Conservation (phyloP, 306 rosid species). For the Malus orientalis region DNA sequence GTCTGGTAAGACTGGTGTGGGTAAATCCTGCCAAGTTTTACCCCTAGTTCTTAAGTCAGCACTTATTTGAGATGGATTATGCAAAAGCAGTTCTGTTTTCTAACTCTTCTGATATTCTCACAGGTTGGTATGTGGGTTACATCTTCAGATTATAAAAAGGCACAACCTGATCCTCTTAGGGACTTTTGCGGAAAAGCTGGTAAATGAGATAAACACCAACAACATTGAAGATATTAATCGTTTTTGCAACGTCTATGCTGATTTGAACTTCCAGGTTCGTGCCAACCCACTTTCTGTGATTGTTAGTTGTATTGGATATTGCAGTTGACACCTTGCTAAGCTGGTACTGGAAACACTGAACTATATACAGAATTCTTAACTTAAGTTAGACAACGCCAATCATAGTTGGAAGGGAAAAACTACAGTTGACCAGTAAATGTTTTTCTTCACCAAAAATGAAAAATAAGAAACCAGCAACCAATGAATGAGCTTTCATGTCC, state of each 20-base stretch:
- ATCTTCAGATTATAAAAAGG: conserved; percentile 56
- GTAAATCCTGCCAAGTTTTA: not conserved
- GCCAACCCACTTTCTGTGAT: not conserved
- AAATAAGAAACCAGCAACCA: not conserved
- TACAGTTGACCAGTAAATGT: not conserved
- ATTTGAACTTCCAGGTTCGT: conserved; percentile 69
- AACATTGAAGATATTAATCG: conserved; percentile 73
- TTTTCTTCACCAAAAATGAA: not conserved
- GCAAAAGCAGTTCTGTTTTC: not conserved
- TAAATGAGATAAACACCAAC: conserved; percentile 68
- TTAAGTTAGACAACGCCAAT: not conserved
- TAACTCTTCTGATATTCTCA: conserved; percentile 10
- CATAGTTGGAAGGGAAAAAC: not conserved
- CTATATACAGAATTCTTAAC: not conserved
- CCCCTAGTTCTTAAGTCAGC: not conserved
- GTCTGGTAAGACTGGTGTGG: not conserved
- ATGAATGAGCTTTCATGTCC: not conserved
- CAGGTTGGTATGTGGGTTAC: conserved; percentile 69
- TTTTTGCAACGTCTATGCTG: conserved; percentile 73
- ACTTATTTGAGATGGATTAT: not conserved
- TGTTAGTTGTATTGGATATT: not conserved
- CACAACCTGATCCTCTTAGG: conserved; percentile 89
- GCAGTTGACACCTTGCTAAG: too few species aligned
- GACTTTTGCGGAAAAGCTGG: conserved; percentile 61
- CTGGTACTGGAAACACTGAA: not conserved